Evolutionary conservation across 2,329 filamentous ascomycete species (phyloP).

Genomic region (Aspergillus alliaceus): DNA sequence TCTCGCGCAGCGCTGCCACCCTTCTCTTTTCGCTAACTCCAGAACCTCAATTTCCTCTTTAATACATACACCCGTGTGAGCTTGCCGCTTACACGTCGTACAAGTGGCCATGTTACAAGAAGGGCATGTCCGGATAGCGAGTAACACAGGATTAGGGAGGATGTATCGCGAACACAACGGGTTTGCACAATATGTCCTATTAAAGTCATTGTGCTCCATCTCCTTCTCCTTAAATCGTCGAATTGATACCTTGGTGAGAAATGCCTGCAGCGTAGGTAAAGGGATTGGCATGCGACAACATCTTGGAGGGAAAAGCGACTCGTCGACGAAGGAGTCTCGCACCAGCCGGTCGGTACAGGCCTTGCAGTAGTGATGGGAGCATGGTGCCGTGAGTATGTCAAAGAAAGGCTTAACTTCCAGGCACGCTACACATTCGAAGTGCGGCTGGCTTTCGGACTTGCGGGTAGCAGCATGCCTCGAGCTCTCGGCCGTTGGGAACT

Average conservation of each 20-base stretch:
- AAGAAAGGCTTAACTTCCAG: not conserved
- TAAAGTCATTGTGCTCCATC: slow-evolving; percentile 22
- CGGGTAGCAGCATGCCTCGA: not conserved
- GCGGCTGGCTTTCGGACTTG: not conserved
- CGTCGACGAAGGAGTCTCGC: slow-evolving; percentile 17
- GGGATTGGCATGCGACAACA: slow-evolving; percentile 27
- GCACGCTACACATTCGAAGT: slow-evolving; percentile 10
- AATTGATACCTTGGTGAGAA: slow-evolving; percentile 8
- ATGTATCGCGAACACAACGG: slow-evolving; percentile 26
- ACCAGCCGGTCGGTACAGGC: slow-evolving; percentile 21
- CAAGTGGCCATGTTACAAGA: slow-evolving; percentile 22
- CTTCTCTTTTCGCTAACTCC: slow-evolving; percentile 63
- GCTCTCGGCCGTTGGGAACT: not conserved
- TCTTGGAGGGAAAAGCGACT: slow-evolving; percentile 28
- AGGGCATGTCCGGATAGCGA: slow-evolving; percentile 19
- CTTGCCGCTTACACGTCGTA: slow-evolving; percentile 22
- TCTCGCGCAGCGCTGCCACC: slow-evolving; percentile 74
- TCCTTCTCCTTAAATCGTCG: slow-evolving; percentile 19
- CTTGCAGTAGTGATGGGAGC: slow-evolving; percentile 24
- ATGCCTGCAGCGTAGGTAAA: slow-evolving; percentile 1
- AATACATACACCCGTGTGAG: slow-evolving; percentile 24
- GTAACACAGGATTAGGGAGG: slow-evolving; percentile 11
- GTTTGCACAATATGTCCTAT: slow-evolving; percentile 27
- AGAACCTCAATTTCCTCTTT: slow-evolving; percentile 42
- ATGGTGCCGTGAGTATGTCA: slow-evolving; percentile 7